Percentiles rank a stretch among this genome's conserved stretches.
Conservation (phyloP, 2,329 filamentous ascomycete species). For the Helotiales sp. region DNA sequence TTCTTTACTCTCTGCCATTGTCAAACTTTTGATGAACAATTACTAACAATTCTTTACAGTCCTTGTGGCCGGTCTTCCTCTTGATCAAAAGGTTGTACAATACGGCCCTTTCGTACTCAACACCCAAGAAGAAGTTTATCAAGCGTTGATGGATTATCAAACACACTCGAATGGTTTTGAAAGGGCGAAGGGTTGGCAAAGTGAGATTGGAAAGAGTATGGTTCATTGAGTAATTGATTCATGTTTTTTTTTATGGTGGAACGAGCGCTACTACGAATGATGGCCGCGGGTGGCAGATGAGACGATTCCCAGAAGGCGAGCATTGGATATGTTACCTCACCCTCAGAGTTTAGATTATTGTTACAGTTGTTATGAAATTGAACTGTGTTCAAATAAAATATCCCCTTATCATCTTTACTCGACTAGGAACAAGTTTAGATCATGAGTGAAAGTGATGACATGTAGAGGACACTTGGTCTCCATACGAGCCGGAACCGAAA, state of each 20-base stretch:
- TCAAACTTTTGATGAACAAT: not conserved
- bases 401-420: too few relatives aligned
- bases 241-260: not conserved
- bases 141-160: constrained; percentile 79
- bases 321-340: too few relatives aligned
- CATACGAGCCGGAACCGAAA: too few relatives aligned
- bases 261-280: not conserved
- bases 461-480: too few relatives aligned
- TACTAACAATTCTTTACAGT: constrained; percentile 47
- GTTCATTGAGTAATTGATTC: constrained; percentile 15
- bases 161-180: constrained; percentile 79
- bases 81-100: constrained; percentile 81
- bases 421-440: too few relatives aligned
- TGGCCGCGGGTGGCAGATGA: not conserved
- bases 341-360: too few relatives aligned
- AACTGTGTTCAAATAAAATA: too few relatives aligned
- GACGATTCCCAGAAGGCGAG: too few relatives aligned
- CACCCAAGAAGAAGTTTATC: constrained; percentile 72
- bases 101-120: constrained; percentile 86
- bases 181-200: constrained; percentile 77
- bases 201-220: constrained; percentile 77
- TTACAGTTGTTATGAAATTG: too few relatives aligned
- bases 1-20: not conserved
- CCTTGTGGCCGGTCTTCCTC: constrained; percentile 77
- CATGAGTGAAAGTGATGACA: too few relatives aligned